Conservation (phyloP, 352 stramenopile genomes). For the Pythium phragmitis region DNA sequence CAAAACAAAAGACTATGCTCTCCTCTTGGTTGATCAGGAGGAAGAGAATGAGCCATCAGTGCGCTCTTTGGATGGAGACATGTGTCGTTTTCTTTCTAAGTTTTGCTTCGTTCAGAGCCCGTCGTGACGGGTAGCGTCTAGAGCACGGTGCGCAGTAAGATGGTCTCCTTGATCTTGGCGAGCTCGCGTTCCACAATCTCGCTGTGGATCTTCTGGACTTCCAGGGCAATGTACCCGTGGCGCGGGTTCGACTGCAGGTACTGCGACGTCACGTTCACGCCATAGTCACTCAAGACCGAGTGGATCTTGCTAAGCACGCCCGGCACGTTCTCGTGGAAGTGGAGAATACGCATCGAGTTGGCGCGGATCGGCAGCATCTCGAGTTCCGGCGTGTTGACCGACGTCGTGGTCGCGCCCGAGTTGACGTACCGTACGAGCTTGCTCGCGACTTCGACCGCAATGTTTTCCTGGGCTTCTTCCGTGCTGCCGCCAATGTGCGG, state of each 20-base stretch:
- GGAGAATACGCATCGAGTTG: conserved; percentile 83
- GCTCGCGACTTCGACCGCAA: conserved; percentile 76
- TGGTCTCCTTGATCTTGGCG: conserved; percentile 85
- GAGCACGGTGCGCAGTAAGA: conserved; percentile 77
- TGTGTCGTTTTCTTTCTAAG: too few species aligned
- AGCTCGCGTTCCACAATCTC: conserved; percentile 80
- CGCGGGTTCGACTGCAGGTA: conserved; percentile 80
- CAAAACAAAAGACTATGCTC: conserved; percentile 14
- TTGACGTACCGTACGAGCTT: conserved; percentile 86
- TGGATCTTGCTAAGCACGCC: conserved; percentile 88
- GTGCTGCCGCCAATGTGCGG: conserved; percentile 96
- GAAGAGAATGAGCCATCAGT: conserved; percentile 12
- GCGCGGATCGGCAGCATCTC: conserved; percentile 72
- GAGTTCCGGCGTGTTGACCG: conserved; percentile 78
- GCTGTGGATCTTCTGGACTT: conserved; percentile 80
- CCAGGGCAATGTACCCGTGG: conserved; percentile 81
- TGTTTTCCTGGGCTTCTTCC: conserved; percentile 94
- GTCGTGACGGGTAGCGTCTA: conserved; percentile 25
- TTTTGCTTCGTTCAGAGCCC: background rate
- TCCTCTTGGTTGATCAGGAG: background rate
- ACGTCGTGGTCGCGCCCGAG: conserved; percentile 75
- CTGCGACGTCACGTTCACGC: conserved; percentile 85
- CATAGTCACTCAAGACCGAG: conserved; percentile 78
- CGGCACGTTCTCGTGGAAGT: conserved; percentile 86
- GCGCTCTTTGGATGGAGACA: conserved; percentile 13